Evolutionary conservation across 257 asterid species (phyloP), one percentile per base, ranked within the genome.

Genomic region (Solanum etuberosum): DNA sequence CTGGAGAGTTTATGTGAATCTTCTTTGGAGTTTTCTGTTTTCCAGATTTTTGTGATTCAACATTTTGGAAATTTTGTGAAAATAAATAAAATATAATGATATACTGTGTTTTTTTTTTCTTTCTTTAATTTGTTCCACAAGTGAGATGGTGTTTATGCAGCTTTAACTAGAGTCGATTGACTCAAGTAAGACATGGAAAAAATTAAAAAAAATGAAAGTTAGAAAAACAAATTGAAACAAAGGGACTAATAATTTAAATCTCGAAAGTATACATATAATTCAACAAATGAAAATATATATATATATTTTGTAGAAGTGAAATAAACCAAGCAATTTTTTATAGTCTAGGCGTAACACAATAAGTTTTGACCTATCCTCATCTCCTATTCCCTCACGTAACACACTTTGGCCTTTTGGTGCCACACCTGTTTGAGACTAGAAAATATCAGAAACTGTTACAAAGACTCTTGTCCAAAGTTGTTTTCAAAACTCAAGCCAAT

Each of bases 21-120:
- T 13, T 40, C 27, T 42, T 59, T 16, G 46, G 46, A 72, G 16
- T 73, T 77, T 42, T 77, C 37, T 42, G 25, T 78, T 81, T 46
- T 63, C 82, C 72, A 85, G 92, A 91, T 94, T 90, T 91, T 91
- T 68, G 32, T 27, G 9, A 27, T 67, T 5, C 16, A 27, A 7
- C 85, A 87, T 68, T 59, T 48, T 48, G n/a, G 42, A 31, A 5
- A 14, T 29, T 67, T 27, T 29, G 11, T 61, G 13, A 61, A 57
- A 61, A 51, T 51, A 51, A 16, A 51, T 2, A 5, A 46, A 46
- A 57, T 20, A 57, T 10, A 42, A 35, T 2, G 0, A 42, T 10
- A 2, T 42, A 42, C 46, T 42, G 9, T 42, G 16, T n/a, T n/a
- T n/a, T n/a, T n/a, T n/a, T n/a, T n/a, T n/a, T n/a, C n/a, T n/a